These are phyloP conservation scores for Mycena galopus DNA, from an alignment of 768 basidiomycete species.

Conservation along the genomic window DNA sequence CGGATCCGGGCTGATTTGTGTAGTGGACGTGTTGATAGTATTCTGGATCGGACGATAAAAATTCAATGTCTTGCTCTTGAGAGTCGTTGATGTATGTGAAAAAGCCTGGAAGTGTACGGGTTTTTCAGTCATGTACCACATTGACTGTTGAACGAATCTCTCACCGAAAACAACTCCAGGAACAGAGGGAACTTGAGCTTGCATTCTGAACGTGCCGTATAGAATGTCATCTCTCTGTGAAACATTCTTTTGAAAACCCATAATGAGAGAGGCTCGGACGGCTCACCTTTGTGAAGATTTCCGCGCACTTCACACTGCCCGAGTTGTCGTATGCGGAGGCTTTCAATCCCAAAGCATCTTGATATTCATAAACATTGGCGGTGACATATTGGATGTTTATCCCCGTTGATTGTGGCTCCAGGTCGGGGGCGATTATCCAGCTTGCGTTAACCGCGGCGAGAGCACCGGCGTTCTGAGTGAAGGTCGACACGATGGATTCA, in stretches of 20 bases:
- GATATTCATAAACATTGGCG: constrained; percentile 23
- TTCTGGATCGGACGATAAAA: constrained; percentile 29
- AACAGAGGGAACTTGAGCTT: constrained; percentile 31
- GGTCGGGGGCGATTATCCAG: constrained; percentile 31
- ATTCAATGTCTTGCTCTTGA: constrained; percentile 39
- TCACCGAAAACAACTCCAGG: constrained; percentile 36
- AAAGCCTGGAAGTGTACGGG: constrained; percentile 28
- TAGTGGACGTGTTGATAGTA: constrained; percentile 33
- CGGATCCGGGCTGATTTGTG: constrained; percentile 31
- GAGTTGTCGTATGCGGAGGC: constrained; percentile 29
- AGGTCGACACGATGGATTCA: constrained; percentile 30
- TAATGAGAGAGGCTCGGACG: neutral
- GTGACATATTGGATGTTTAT: constrained; percentile 32
- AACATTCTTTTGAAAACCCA: neutral
- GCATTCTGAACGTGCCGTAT: constrained; percentile 35
- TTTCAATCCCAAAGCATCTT: constrained; percentile 30
- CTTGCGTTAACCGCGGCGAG: constrained; percentile 29
- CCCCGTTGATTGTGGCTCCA: constrained; percentile 23
- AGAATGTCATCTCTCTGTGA: constrained; percentile 24
- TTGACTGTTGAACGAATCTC: neutral
- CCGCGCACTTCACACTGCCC: constrained; percentile 25
- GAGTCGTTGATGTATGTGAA: constrained; percentile 32
- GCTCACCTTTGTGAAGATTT: constrained; percentile 33
- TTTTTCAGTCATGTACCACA: neutral
- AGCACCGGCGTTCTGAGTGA: constrained; percentile 31